phyloP scores from a whole-genome alignment of 768 basidiomycete genomes.

The Podaxis sp. region DNA sequence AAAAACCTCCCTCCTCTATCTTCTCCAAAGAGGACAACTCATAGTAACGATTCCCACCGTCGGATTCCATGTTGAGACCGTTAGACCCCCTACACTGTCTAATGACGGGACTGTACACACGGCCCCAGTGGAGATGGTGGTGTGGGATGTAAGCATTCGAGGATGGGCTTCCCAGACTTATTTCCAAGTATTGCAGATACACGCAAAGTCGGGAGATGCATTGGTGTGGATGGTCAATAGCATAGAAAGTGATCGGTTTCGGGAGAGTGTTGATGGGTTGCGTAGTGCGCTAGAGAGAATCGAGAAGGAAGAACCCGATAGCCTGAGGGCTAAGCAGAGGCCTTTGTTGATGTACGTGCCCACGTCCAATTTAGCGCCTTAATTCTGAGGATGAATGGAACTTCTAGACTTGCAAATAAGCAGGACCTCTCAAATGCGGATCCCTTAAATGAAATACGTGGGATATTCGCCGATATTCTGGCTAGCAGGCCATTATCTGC shows the following conservation, averaged over 20 bases:
- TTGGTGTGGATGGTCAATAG: slow-evolving; percentile 66
- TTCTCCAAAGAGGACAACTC: slow-evolving; percentile 37
- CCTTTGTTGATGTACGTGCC: slow-evolving; percentile 33
- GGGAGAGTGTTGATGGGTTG: slow-evolving; percentile 52
- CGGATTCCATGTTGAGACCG: slow-evolving; percentile 60
- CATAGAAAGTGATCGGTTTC: slow-evolving; percentile 41
- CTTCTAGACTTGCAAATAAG: slow-evolving; percentile 54
- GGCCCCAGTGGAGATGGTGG: neutral
- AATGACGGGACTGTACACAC: neutral
- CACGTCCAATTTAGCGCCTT: neutral
- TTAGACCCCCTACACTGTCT: slow-evolving; percentile 25
- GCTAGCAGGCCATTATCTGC: slow-evolving; percentile 24
- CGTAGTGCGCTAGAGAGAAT: slow-evolving; percentile 32
- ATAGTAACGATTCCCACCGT: slow-evolving; percentile 40
- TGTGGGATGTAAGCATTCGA: neutral
- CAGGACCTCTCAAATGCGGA: slow-evolving; percentile 54
- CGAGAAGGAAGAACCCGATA: slow-evolving; percentile 8
- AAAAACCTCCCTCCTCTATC: slow-evolving; percentile 45
- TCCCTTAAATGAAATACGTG: slow-evolving; percentile 44
- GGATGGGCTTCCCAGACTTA: slow-evolving; percentile 11
- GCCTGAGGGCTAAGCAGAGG: neutral
- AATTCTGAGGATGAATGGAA: neutral
- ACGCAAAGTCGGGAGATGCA: slow-evolving; percentile 38
- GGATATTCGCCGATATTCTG: slow-evolving; percentile 28
- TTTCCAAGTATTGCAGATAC: slow-evolving; percentile 23